A percentile compares a stretch with the other conserved stretches of the same genome.
phyloP scores from a whole-genome alignment of 2,329 filamentous ascomycete genomes.

The Ascochyta fabae region DNA sequence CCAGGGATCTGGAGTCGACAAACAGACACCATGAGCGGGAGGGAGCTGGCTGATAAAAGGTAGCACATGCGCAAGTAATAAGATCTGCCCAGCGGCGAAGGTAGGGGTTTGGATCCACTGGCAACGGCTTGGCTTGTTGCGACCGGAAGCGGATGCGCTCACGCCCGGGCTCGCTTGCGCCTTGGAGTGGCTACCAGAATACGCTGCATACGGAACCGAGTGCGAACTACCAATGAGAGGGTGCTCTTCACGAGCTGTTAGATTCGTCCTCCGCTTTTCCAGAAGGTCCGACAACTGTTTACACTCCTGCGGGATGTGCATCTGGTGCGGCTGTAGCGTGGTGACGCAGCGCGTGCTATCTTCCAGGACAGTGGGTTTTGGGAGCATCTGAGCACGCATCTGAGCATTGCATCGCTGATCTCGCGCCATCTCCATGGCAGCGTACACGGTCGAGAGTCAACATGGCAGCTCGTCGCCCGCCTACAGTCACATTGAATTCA shows the following conservation, averaged over 20 bases:
- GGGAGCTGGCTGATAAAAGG: conserved; percentile 22
- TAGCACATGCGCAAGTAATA: conserved; percentile 27
- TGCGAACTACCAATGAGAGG: conserved; percentile 18
- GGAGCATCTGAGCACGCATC: not conserved
- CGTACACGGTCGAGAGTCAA: not conserved
- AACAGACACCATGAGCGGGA: conserved; percentile 9
- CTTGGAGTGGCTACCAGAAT: conserved; percentile 11
- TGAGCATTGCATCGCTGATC: not conserved
- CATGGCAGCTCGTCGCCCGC: not conserved
- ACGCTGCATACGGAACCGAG: conserved; percentile 25
- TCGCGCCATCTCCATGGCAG: not conserved
- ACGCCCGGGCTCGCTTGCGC: conserved; percentile 27
- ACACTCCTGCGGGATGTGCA: not conserved
- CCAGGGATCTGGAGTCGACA: conserved; percentile 8
- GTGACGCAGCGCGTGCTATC: conserved; percentile 4
- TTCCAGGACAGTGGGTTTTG: conserved; percentile 5
- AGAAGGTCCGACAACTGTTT: conserved; percentile 1
- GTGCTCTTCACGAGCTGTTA: conserved; percentile 1
- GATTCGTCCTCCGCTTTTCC: conserved; percentile 8
- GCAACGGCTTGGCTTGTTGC: conserved; percentile 28
- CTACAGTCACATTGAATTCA: not conserved
- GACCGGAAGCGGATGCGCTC: conserved; percentile 33
- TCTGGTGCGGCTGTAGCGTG: conserved; percentile 14
- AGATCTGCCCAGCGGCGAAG: conserved; percentile 20
- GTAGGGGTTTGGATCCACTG: conserved; percentile 24